These are phyloP conservation scores for Glycine latifolia DNA, from an alignment of 306 rosid genomes.

Conservation along the genomic window DNA sequence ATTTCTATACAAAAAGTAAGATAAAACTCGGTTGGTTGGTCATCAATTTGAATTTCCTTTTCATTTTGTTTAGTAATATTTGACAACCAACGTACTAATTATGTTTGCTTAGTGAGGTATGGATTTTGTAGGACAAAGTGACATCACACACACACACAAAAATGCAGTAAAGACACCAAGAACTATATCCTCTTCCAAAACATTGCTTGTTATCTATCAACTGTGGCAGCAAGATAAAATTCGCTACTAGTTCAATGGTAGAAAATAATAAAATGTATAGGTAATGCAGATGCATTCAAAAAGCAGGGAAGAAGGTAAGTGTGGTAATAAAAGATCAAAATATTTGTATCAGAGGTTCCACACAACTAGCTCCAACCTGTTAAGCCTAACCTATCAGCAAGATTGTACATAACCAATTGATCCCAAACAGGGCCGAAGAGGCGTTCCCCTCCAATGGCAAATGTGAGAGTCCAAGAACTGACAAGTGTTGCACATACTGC, in stretches of 20 bases:
- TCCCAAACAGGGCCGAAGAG: constrained; percentile 90
- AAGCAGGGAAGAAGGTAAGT: constrained; percentile 25
- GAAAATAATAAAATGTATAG: constrained; percentile 25
- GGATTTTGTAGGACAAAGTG: constrained; percentile 22
- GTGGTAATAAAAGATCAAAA: not conserved
- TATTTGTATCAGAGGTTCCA: constrained; percentile 22
- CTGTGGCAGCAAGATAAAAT: constrained; percentile 4
- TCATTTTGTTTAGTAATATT: constrained; percentile 54
- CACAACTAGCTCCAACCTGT: constrained; percentile 76
- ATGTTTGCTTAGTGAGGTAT: not conserved
- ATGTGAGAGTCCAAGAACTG: constrained; percentile 87
- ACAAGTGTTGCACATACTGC: constrained; percentile 63
- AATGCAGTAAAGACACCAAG: constrained; percentile 1
- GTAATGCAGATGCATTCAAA: not conserved
- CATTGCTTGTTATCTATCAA: constrained; percentile 21
- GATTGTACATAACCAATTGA: constrained; percentile 86
- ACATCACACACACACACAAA: not conserved
- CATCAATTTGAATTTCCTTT: constrained; percentile 37
- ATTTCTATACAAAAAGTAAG: not conserved
- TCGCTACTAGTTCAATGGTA: constrained; percentile 22
- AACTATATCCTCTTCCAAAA: constrained; percentile 40
- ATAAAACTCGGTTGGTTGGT: constrained; percentile 31
- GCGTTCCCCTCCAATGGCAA: constrained; percentile 79
- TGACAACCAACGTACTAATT: constrained; percentile 30
- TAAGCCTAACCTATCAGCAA: constrained; percentile 87